phyloP scores from a whole-genome alignment of 257 asterid genomes.

The Leonotis leonurus region DNA sequence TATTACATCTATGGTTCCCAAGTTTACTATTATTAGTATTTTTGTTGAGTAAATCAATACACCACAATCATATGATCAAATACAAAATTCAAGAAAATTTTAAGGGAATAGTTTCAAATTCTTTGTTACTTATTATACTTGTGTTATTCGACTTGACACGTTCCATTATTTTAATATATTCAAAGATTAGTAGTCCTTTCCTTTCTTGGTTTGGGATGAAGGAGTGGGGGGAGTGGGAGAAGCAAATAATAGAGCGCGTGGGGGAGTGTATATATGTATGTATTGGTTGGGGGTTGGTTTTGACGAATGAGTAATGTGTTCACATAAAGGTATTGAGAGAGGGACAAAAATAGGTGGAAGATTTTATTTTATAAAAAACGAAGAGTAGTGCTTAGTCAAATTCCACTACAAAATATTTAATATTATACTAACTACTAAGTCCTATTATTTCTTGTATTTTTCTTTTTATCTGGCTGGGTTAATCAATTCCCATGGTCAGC shows the following conservation, averaged over 20 bases:
- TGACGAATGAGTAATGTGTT: conserved; percentile 29
- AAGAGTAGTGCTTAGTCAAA: neutral
- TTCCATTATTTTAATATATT: no score
- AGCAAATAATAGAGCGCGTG: conserved; percentile 30
- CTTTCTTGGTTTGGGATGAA: conserved; percentile 3
- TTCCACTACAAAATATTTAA: conserved; percentile 13
- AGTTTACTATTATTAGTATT: neutral
- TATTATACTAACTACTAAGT: no score
- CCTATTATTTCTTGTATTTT: neutral
- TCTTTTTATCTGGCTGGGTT: neutral
- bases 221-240: neutral
- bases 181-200: no score
- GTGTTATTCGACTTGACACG: no score
- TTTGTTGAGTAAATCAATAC: no score
- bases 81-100: neutral
- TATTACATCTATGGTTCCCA: neutral
- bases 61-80: neutral
- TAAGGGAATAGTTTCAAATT: neutral
- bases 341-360: neutral
- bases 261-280: neutral
- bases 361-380: neutral
- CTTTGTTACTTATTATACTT: neutral
- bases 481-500: conserved; percentile 2
- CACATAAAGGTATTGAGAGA: neutral
- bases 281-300: conserved; percentile 40